Evolutionary conservation across 441 rosid genomes (phyloP), one percentile per base, ranked within the genome.

Genomic region (Iberis amara): DNA sequence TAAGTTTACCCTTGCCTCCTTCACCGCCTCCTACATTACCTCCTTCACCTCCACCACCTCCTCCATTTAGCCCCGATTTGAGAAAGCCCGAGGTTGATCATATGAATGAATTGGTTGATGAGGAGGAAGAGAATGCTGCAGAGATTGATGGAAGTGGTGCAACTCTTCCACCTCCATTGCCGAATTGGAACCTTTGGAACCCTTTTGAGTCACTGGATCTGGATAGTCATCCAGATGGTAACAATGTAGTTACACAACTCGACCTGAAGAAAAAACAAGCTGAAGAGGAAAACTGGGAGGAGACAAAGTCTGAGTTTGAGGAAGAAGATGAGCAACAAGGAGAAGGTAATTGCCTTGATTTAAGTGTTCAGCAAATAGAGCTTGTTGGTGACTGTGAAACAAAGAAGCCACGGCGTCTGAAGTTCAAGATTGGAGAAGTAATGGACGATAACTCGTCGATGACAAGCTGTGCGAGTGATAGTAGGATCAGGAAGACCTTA

Each of bases 31-130:
- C 86, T 48, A 68, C 84, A 11, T 83, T 89, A 57, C 92, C 97
- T 0, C 95, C 96, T 0, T 90, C 87, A 0, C 96, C 89, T 11
- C 81, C 81, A 32, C 74, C 79, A 60, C 80, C 89, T 61, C 95
- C 95, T 59, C 71, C 66, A 3, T 68, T 62, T 45, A 68, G 68
- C 39, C 72, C 72, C 4, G 85, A 84, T 55, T 55, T 45, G 15
- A 73, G 64, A 41, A 72, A 68, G 47, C 68, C 68, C 11, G 48
- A 53, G 46, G 66, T 59, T 44, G n/a, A 47, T 14, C 38, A 12
- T 33, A 71, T 49, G 28, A 64, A 50, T 47, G 79, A 71, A 46
- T 42, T 36, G 53, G 57, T 26, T 30, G 27, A 44, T 21, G 63
- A 31, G 27, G 67, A 56, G 27, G 80, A 73, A 61, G 87, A 81